Percentiles rank a stretch among this genome's conserved stretches.
Evolutionary conservation across 2,329 filamentous ascomycete species (phyloP).

Genomic region (Penicillium olsonii): DNA sequence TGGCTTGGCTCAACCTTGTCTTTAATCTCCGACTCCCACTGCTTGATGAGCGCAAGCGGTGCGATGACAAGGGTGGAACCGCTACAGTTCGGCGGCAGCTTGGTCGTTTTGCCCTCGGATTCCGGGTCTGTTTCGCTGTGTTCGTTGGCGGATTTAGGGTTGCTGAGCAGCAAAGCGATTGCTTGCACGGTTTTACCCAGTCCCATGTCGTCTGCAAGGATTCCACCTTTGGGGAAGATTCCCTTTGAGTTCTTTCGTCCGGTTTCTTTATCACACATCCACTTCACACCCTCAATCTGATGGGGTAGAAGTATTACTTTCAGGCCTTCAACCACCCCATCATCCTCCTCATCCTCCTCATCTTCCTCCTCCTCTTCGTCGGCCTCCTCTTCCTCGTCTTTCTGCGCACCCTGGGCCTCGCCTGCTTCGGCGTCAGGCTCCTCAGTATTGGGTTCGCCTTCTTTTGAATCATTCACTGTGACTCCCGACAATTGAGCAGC

Average conservation of each 20-base stretch:
- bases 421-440: conserved; percentile 57
- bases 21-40: conserved; percentile 94
- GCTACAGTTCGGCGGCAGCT: conserved; percentile 67
- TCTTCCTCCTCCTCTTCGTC: conserved; percentile 37
- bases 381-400: conserved; percentile 39
- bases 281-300: conserved; percentile 88
- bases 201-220: conserved; percentile 94
- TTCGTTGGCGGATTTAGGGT: conserved; percentile 66
- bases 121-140: conserved; percentile 35
- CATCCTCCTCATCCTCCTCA: conserved; percentile 52
- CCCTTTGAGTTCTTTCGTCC: conserved; percentile 79
- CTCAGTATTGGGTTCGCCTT: conserved; percentile 33
- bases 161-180: conserved; percentile 81
- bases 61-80: conserved; percentile 89
- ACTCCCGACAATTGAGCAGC: conserved; percentile 46
- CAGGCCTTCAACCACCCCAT: conserved; percentile 73
- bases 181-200: conserved; percentile 95
- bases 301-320: conserved; percentile 88
- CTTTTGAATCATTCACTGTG: conserved; percentile 37
- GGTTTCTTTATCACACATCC: conserved; percentile 93
- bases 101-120: conserved; percentile 54
- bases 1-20: conserved; percentile 73
- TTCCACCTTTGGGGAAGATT: conserved; percentile 83
- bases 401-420: conserved; percentile 17
- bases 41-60: conserved; percentile 88